Percentiles rank a stretch among this genome's conserved stretches.
These are phyloP conservation scores for Aspergillus alliaceus DNA, from an alignment of 2,329 filamentous ascomycete genomes.

Conservation along the genomic window DNA sequence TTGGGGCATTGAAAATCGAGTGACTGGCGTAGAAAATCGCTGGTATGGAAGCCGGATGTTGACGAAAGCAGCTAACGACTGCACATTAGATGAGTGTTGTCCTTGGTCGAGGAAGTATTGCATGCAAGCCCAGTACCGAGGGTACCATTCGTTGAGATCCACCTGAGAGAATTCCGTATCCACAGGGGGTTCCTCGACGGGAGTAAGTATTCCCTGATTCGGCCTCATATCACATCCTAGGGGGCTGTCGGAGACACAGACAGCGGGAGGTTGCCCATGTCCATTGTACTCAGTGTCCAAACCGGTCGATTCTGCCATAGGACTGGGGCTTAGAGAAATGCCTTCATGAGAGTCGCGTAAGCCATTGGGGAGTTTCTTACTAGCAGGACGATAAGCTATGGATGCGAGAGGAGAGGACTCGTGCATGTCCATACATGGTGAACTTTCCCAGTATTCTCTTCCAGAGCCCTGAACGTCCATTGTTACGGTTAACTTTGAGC, in stretches of 20 bases:
- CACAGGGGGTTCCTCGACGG: conserved; percentile 9
- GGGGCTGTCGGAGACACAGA: conserved; percentile 8
- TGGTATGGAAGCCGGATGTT: conserved; percentile 92
- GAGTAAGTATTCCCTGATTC: conserved; percentile 11
- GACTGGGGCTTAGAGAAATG: conserved; percentile 20
- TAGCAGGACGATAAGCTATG: conserved; percentile 20
- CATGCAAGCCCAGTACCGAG: conserved; percentile 81
- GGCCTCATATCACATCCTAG: conserved; percentile 13
- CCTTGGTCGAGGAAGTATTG: conserved; percentile 86
- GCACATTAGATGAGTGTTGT: conserved; percentile 75
- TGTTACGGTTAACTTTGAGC: conserved; percentile 27
- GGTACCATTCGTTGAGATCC: conserved; percentile 83
- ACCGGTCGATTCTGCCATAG: conserved; percentile 24
- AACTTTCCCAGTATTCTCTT: conserved; percentile 33
- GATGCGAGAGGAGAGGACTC: conserved; percentile 27
- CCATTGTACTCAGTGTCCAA: conserved; percentile 32
- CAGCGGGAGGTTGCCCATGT: conserved; percentile 13
- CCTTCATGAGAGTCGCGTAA: neutral
- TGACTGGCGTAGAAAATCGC: conserved; percentile 49
- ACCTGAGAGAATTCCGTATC: conserved; percentile 45
- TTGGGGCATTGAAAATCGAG: conserved; percentile 32
- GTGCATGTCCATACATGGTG: conserved; percentile 27
- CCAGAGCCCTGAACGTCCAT: conserved; percentile 30
- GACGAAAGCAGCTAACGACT: conserved; percentile 83
- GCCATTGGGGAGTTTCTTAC: conserved; percentile 22